Evolutionary conservation across 179 eudicot species (phyloP).

Genomic region (Actinidia polygama): DNA sequence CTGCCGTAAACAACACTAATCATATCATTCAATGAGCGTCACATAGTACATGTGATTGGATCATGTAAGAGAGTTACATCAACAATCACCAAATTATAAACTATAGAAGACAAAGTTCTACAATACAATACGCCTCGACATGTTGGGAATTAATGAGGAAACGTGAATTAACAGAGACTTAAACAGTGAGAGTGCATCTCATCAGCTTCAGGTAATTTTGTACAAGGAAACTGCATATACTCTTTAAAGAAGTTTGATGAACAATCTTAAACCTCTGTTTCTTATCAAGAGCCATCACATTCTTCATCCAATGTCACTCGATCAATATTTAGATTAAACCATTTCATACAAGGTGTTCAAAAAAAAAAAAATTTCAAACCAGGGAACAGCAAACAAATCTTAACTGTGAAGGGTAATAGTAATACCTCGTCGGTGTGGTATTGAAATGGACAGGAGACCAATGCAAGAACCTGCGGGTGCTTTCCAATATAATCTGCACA

Average conservation of each 20-base stretch:
- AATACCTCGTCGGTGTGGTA: background rate
- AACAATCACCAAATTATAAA: background rate
- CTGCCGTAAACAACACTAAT: too few relatives aligned
- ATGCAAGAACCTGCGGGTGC: constrained; percentile 3
- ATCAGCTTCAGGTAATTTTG: background rate
- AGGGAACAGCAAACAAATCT: background rate
- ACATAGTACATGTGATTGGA: too few relatives aligned
- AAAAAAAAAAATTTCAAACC: background rate
- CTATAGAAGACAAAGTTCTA: background rate
- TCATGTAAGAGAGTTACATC: too few relatives aligned
- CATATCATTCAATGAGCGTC: too few relatives aligned
- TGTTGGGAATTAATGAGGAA: background rate
- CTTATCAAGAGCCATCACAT: background rate
- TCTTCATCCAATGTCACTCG: background rate
- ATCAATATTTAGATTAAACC: background rate
- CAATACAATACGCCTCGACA: background rate
- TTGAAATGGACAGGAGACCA: background rate
- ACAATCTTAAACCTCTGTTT: background rate
- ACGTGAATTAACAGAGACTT: background rate
- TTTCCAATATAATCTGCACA: background rate
- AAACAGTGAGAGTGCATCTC: background rate
- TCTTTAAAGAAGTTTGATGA: background rate
- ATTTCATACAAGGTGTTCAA: background rate
- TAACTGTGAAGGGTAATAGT: background rate
- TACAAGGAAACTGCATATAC: background rate